phyloP scores from a whole-genome alignment of 805 yeast species.

The Wickerhamiella australiensis region DNA sequence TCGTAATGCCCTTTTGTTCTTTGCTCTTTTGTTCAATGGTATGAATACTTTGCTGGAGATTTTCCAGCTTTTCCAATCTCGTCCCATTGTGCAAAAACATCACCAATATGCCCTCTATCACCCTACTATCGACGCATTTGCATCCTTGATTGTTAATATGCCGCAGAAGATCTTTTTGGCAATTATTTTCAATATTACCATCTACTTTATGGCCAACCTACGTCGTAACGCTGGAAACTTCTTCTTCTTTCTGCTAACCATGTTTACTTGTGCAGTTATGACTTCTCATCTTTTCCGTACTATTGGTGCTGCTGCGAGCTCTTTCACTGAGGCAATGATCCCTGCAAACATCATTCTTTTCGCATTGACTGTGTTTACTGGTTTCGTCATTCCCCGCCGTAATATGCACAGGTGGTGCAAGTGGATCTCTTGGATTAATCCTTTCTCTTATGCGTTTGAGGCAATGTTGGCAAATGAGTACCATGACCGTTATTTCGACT shows the following conservation, averaged over 20 bases:
- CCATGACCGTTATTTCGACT: conserved; percentile 41
- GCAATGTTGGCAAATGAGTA: conserved; percentile 55
- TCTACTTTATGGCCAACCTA: conserved; percentile 47
- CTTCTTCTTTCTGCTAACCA: conserved; percentile 39
- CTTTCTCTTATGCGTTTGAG: conserved; percentile 42
- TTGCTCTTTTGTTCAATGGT: conserved; percentile 48
- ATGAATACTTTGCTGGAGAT: conserved; percentile 49
- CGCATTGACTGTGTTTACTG: conserved; percentile 46
- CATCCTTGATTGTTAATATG: conserved; percentile 46
- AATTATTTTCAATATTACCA: conserved; percentile 36
- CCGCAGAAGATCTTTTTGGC: conserved; percentile 45
- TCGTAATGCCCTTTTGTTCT: conserved; percentile 53
- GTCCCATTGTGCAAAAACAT: conserved; percentile 59
- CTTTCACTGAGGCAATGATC: conserved; percentile 47
- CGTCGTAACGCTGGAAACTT: conserved; percentile 41
- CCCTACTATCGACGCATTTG: conserved; percentile 62
- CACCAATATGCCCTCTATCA: conserved; percentile 58
- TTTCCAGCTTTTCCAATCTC: conserved; percentile 35
- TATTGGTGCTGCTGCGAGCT: conserved; percentile 40
- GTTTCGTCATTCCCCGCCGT: conserved; percentile 46
- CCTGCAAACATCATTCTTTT: conserved; percentile 45
- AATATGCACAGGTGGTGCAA: conserved; percentile 61
- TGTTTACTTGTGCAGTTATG: conserved; percentile 34
- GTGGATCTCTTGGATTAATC: conserved; percentile 51
- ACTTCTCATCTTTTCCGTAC: conserved; percentile 43